These are phyloP conservation scores for Trichoderma endophyticum DNA, from an alignment of 2,329 filamentous ascomycete genomes.

Conservation along the genomic window DNA sequence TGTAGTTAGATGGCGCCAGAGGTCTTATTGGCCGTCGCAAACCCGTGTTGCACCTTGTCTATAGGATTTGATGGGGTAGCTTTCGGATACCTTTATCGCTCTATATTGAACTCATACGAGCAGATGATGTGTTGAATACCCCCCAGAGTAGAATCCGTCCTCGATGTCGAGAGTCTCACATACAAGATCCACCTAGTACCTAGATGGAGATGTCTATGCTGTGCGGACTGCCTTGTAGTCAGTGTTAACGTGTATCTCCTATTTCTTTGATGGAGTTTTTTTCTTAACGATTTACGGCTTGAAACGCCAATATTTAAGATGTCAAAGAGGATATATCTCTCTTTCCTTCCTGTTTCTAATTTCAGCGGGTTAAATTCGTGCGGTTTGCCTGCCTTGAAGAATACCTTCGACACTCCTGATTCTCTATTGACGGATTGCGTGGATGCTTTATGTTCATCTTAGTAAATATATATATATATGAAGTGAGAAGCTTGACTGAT, in stretches of 20 bases:
- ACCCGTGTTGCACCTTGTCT: neutral
- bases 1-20: neutral
- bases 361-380: neutral
- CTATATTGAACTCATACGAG: neutral
- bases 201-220: neutral
- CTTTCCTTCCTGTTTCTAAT: neutral
- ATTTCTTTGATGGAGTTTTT: neutral
- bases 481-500: neutral
- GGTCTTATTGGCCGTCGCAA: neutral
- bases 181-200: neutral
- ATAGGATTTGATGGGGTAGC: neutral
- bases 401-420: neutral
- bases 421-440: neutral
- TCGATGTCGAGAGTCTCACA: neutral
- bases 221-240: neutral
- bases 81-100: neutral
- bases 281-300: neutral
- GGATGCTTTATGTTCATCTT: neutral
- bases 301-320: accelerated
- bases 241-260: neutral
- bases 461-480: too few relatives aligned
- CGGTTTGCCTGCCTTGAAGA: neutral
- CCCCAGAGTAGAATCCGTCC: neutral
- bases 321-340: neutral
- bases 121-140: neutral